A percentile compares a stretch with the other conserved stretches of the same genome.
These are phyloP conservation scores for Globisporangium acanthophoron DNA, from an alignment of 352 stramenopile species.

Conservation along the genomic window DNA sequence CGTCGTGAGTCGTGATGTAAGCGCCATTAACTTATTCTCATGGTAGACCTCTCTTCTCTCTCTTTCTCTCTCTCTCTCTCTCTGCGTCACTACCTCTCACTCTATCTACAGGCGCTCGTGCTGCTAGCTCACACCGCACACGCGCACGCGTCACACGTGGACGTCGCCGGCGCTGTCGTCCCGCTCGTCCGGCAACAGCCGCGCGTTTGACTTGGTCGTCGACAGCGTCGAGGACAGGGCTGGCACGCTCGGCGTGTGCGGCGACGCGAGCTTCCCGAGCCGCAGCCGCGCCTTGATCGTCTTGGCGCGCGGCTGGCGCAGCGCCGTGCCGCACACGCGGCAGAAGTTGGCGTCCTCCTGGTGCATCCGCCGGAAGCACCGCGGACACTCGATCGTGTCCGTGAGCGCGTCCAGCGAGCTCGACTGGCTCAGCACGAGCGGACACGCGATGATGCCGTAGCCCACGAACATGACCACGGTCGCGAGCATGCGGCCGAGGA, in stretches of 20 bases:
- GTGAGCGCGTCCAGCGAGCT: conserved; percentile 33
- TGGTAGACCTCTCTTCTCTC: too few species aligned
- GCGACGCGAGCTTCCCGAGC: conserved; percentile 46
- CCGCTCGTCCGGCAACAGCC: conserved; percentile 27
- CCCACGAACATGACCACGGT: conserved; percentile 46
- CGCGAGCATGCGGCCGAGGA: conserved; percentile 36
- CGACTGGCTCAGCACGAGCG: conserved; percentile 35
- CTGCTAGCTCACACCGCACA: too few species aligned
- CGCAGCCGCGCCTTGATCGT: conserved; percentile 21
- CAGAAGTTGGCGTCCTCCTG: conserved; percentile 50
- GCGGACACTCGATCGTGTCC: conserved; percentile 30
- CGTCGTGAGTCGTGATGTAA: conserved; percentile 13
- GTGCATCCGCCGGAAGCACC: conserved; percentile 38
- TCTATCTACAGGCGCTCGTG: too few species aligned
- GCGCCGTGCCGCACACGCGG: conserved; percentile 29
- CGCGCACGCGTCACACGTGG: conserved; percentile 17
- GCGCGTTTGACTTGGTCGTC: conserved; percentile 49
- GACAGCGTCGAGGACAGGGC: conserved; percentile 48
- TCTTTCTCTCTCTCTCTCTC: too few species aligned
- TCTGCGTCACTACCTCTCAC: too few species aligned
- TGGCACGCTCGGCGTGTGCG: conserved; percentile 24
- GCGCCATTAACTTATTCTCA: not conserved
- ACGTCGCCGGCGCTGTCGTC: conserved; percentile 8
- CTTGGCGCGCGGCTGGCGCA: conserved; percentile 27
- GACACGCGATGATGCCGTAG: conserved; percentile 46